A percentile compares a stretch with the other conserved stretches of the same genome.
Evolutionary conservation across 2,329 filamentous ascomycete species (phyloP).

Genomic region (Ceratocystis eucalypticola): DNA sequence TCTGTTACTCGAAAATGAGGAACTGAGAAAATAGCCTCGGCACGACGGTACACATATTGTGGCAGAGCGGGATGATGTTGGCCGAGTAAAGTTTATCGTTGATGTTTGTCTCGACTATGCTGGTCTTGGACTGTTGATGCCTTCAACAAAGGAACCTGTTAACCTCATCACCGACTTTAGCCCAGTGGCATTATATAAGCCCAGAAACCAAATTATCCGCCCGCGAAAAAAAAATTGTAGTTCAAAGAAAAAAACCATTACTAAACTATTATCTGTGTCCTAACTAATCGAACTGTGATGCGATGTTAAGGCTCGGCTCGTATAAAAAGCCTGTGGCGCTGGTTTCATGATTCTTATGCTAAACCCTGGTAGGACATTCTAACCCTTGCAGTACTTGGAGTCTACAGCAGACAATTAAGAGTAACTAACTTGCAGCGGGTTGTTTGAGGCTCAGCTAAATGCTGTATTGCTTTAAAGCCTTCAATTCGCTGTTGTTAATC

Average conservation of each 20-base stretch:
- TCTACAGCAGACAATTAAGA: too few species aligned
- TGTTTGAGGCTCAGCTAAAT: too few species aligned
- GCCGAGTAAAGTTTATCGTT: background rate
- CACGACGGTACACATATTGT: slow-evolving; percentile 16
- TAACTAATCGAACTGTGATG: background rate
- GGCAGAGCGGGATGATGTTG: slow-evolving; percentile 13
- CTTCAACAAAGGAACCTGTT: background rate
- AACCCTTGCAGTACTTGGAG: too few species aligned
- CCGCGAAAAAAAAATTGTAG: slow-evolving; percentile 12
- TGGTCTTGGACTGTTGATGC: background rate
- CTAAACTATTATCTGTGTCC: background rate
- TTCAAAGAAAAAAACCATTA: slow-evolving; percentile 2
- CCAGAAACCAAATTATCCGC: slow-evolving; percentile 17
- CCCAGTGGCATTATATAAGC: slow-evolving; percentile 17
- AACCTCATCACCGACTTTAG: slow-evolving; percentile 12
- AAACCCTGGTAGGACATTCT: too few species aligned
- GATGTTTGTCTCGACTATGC: background rate
- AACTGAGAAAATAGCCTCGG: background rate
- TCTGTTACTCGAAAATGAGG: background rate
- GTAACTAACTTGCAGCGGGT: too few species aligned
- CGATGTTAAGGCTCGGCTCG: too few species aligned
- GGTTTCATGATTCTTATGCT: too few species aligned
- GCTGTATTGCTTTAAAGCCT: background rate
- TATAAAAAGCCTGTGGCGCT: too few species aligned
- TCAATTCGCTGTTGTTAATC: background rate